Conservation (phyloP, 352 stramenopile species). For the Phytophthora hibernalis region DNA sequence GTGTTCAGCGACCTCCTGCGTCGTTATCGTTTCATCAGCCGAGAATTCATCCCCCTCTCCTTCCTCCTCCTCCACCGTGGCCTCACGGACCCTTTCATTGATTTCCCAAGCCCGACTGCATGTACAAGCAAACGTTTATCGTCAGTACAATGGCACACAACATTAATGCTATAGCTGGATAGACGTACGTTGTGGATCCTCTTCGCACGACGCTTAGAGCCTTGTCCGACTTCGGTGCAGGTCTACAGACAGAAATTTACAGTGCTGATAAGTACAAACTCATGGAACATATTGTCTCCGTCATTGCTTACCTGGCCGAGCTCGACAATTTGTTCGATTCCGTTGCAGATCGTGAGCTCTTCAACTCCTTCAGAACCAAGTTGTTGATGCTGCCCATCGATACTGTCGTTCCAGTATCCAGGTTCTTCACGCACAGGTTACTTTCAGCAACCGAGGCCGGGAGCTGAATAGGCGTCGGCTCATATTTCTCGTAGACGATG, state of each 20-base stretch:
- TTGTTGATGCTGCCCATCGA: constrained; percentile 82
- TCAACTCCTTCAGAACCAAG: constrained; percentile 75
- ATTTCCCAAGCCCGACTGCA: constrained; percentile 51
- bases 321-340: constrained; percentile 67
- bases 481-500: constrained; percentile 90
- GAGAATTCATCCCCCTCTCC: constrained; percentile 56
- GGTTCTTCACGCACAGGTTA: constrained; percentile 80
- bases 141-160: constrained; percentile 6
- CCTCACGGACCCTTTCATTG: constrained; percentile 48
- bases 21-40: constrained; percentile 78
- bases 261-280: constrained; percentile 10
- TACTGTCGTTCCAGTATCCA: constrained; percentile 81
- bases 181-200: constrained; percentile 75
- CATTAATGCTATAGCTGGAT: not conserved
- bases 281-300: not conserved
- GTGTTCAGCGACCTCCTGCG: constrained; percentile 71
- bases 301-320: constrained; percentile 54
- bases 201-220: constrained; percentile 44
- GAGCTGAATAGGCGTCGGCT: constrained; percentile 70
- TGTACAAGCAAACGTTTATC: constrained; percentile 9
- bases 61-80: constrained; percentile 49
- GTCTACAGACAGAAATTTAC: constrained; percentile 25
- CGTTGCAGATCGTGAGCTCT: constrained; percentile 57
- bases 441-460: constrained; percentile 64
- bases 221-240: constrained; percentile 68